phyloP scores from a whole-genome alignment of 345 rosid genomes.

The Salix caprea region DNA sequence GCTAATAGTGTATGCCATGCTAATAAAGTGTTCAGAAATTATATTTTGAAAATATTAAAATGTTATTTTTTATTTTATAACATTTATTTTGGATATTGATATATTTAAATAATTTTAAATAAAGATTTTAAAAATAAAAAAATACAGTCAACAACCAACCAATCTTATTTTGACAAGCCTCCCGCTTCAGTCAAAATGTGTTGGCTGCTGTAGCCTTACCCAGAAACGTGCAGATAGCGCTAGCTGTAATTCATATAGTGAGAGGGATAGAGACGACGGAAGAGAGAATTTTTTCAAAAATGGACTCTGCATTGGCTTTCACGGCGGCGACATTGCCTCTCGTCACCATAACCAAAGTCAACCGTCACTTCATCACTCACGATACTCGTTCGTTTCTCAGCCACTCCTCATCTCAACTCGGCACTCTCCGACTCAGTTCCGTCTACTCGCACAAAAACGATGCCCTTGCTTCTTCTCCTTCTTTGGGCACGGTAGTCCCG shows the following conservation, averaged over 20 bases:
- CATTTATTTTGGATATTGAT: no score
- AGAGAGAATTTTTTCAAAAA: not conserved
- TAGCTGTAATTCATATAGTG: not conserved
- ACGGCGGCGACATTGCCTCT: conserved; percentile 33
- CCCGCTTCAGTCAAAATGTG: no score
- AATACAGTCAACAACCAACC: no score
- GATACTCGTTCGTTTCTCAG: conserved; percentile 18
- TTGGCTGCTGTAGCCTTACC: not conserved
- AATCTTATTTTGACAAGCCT: no score
- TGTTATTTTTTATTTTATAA: no score
- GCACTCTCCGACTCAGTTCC: conserved; percentile 20
- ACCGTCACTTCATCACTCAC: conserved; percentile 31
- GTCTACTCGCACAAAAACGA: conserved; percentile 9
- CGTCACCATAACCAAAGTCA: conserved; percentile 51
- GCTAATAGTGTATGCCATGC: no score
- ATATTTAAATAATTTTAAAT: no score
- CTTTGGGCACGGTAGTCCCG: conserved; percentile 18
- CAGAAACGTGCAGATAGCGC: not conserved
- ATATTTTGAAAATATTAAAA: no score
- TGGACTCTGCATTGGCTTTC: conserved; percentile 46
- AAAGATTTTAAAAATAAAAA: no score
- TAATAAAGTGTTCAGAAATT: no score
- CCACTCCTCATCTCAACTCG: conserved; percentile 16
- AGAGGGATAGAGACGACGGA: not conserved
- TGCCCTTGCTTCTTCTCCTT: conserved; percentile 6